Conservation (phyloP, 441 rosid species). For the Populus hybrid region DNA sequence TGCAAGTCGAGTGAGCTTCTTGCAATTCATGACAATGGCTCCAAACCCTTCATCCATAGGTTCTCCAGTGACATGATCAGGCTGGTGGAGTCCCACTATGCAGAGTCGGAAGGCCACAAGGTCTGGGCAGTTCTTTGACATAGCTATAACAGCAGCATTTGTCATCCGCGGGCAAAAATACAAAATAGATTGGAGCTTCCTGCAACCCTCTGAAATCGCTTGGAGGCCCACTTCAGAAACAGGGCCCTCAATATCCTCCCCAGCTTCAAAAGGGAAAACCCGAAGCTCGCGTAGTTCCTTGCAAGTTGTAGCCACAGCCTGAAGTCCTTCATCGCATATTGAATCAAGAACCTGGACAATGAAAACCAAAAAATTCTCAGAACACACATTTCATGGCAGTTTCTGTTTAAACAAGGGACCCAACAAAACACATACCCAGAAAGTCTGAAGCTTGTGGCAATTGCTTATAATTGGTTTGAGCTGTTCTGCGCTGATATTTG, state of each 20-base stretch:
- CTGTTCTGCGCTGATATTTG: conserved; percentile 61
- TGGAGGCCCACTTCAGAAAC: conserved; percentile 79
- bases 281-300: conserved; percentile 77
- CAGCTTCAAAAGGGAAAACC: conserved; percentile 63
- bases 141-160: conserved; percentile 75
- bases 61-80: conserved; percentile 61
- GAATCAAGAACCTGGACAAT: conserved; percentile 71
- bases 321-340: conserved; percentile 81
- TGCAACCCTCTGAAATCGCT: conserved; percentile 84
- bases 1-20: conserved; percentile 76
- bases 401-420: background rate
- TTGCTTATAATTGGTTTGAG: conserved; percentile 62
- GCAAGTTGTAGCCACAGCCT: conserved; percentile 71
- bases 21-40: conserved; percentile 81
- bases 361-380: conserved; percentile 22
- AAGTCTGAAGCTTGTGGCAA: conserved; percentile 60
- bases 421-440: conserved; percentile 54
- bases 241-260: conserved; percentile 67
- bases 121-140: conserved; percentile 81
- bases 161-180: conserved; percentile 87
- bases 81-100: conserved; percentile 73
- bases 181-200: conserved; percentile 66
- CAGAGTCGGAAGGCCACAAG: conserved; percentile 77
- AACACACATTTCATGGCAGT: conserved; percentile 9
- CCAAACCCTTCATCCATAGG: conserved; percentile 95